phyloP scores from a whole-genome alignment of 441 rosid genomes.

The Syzygium malaccense region DNA sequence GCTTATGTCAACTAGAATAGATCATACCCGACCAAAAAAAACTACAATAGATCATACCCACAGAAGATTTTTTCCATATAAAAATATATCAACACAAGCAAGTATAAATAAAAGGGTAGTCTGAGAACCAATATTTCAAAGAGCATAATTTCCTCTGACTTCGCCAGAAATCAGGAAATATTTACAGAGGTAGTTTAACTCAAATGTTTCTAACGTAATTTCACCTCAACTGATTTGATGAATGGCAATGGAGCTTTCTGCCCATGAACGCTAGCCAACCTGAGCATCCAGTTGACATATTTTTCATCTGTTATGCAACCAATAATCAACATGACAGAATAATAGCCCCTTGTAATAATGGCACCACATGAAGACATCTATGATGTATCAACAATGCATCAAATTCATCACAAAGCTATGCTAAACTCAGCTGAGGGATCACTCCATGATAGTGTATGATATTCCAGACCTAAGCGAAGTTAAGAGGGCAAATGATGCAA shows the following conservation, averaged over 20 bases:
- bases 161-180: background rate
- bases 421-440: background rate
- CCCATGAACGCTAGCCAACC: conserved; percentile 74
- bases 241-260: conserved; percentile 65
- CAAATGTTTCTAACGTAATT: background rate
- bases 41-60: background rate
- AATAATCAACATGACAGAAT: conserved; percentile 12
- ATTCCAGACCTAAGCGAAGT: background rate
- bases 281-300: conserved; percentile 76
- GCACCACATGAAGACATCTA: background rate
- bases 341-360: background rate
- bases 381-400: background rate
- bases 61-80: background rate
- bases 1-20: background rate
- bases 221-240: conserved; percentile 75
- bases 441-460: background rate
- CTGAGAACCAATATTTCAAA: background rate
- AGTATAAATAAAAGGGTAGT: background rate
- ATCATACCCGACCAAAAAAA: background rate
- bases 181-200: background rate
- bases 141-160: background rate
- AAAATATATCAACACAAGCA: background rate
- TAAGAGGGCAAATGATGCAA: background rate
- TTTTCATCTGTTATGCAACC: conserved; percentile 49
- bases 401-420: background rate